These are phyloP conservation scores for Ogataea populi-albae DNA, from an alignment of 805 yeast genomes.

Conservation along the genomic window DNA sequence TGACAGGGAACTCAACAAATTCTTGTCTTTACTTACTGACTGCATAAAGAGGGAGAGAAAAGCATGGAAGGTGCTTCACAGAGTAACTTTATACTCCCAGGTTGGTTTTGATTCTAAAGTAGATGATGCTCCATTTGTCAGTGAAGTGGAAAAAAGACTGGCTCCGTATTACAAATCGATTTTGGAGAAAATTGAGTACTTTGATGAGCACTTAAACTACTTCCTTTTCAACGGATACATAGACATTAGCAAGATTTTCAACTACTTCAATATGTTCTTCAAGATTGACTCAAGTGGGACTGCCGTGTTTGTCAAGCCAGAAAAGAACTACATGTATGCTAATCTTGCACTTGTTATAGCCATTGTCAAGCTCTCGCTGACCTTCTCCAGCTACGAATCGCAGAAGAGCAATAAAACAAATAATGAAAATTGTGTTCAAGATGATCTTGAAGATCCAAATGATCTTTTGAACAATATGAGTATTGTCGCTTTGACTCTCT, in stretches of 20 bases:
- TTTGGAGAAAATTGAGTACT: conserved; percentile 21
- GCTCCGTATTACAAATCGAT: conserved; percentile 20
- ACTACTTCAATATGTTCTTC: conserved; percentile 11
- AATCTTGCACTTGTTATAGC: conserved; percentile 18
- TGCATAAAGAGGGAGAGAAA: conserved; percentile 9
- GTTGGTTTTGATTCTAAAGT: background rate
- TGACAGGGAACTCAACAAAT: conserved; percentile 1
- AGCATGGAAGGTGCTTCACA: conserved; percentile 17
- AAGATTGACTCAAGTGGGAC: conserved; percentile 7
- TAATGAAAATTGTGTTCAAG: conserved; percentile 1
- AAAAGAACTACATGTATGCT: conserved; percentile 10
- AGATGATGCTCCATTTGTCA: conserved; percentile 7
- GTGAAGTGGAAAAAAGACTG: conserved; percentile 6
- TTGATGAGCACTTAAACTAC: conserved; percentile 14
- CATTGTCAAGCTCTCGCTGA: conserved; percentile 9
- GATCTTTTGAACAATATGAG: conserved; percentile 5
- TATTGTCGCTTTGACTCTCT: conserved; percentile 8
- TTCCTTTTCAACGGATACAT: conserved; percentile 12
- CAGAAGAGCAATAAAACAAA: background rate
- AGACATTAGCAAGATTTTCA: conserved; percentile 9
- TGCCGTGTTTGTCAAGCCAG: conserved; percentile 9
- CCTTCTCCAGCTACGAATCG: conserved; percentile 5
- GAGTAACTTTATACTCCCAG: background rate
- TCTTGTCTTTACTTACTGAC: conserved; percentile 2
- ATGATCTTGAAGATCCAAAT: conserved; percentile 2